phyloP scores from a whole-genome alignment of 345 rosid genomes.

The Syzygium grande region DNA sequence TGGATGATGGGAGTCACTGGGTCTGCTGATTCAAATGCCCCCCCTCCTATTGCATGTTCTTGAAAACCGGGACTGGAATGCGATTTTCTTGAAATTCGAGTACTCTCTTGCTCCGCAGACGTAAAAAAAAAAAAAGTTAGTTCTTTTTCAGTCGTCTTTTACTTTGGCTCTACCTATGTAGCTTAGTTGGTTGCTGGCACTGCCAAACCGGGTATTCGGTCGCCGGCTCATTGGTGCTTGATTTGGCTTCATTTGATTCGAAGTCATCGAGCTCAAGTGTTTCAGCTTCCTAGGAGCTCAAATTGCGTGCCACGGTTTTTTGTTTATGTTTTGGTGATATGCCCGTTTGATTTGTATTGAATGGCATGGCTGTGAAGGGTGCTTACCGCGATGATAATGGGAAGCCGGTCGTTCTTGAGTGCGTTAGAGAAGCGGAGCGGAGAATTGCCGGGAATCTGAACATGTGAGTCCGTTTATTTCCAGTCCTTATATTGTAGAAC shows the following conservation, averaged over 20 bases:
- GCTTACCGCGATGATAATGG: slow-evolving; percentile 96
- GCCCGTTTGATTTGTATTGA: neutral
- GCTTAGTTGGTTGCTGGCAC: neutral
- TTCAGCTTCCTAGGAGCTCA: neutral
- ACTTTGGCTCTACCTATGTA: neutral
- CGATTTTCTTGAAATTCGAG: neutral
- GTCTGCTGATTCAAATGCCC: neutral
- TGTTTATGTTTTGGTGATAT: neutral
- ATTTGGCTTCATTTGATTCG: neutral
- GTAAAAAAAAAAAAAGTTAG: neutral
- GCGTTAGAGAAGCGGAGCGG: slow-evolving; percentile 91
- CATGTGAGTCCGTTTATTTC: slow-evolving; percentile 39
- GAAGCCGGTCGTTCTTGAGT: slow-evolving; percentile 81
- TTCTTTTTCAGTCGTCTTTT: neutral
- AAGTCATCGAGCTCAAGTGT: neutral
- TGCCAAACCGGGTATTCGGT: accelerated
- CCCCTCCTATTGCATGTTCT: neutral
- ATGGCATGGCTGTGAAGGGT: slow-evolving; percentile 32
- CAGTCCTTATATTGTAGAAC: neutral
- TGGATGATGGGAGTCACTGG: neutral
- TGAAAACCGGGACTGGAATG: neutral
- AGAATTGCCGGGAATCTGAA: slow-evolving; percentile 66
- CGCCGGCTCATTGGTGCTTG: neutral
- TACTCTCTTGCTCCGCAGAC: neutral
- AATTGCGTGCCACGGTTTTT: neutral